Base-by-base conservation (phyloP, 2,329 filamentous ascomycete genomes). In the Penicillium sp. region DNA sequence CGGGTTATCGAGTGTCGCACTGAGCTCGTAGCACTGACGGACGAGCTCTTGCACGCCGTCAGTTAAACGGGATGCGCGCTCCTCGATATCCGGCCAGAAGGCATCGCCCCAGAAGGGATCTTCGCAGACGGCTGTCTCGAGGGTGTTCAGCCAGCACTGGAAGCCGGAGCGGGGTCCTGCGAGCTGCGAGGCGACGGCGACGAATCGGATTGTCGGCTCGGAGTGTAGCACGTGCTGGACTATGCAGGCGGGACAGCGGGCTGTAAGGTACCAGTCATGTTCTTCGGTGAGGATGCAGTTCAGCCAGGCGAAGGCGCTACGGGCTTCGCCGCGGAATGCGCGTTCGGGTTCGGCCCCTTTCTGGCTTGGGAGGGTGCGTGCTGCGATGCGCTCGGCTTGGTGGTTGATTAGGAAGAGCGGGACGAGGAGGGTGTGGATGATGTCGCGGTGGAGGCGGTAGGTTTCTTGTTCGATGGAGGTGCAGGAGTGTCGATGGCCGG, bases 201-300 rank as follows among this genome's bases (percentile, higher is more conserved):
- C 70, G 41, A 78, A 73, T 6, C 77, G 74, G 55, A 78, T 77
- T 1, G 75, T 77, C 12, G 77, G 76, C 55, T 78, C 77, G n/a
- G 75, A 78, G 55, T 77, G 68, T 17, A 79, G 65, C 43, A 77
- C 75, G 55, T 78, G 72, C 55, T 73, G 66, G 9, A 77, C 75
- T 42, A 78, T 72, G 59, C 77, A 79, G 47, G 74, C 74, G 33
- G 83, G 83, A 68, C 84, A 86, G 27, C 83, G 82, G 27, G 77
- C 71, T 2, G 82, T 83, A 57, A 79, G 73, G 64, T 82, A 84
- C 82, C 83, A 86, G 60, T 85, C 81, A 58, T 81, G 79, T 61
- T 83, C 82, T 51, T 84, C 82, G 12, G 74, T 75, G 23, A 86
- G 69, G 58, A 86, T 84, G 70, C 82, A 85, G 60, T 85, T 81